These are phyloP conservation scores for Lignosus rhinocerotis DNA, from an alignment of 1,284 basidiomycete genomes.

Conservation along the genomic window DNA sequence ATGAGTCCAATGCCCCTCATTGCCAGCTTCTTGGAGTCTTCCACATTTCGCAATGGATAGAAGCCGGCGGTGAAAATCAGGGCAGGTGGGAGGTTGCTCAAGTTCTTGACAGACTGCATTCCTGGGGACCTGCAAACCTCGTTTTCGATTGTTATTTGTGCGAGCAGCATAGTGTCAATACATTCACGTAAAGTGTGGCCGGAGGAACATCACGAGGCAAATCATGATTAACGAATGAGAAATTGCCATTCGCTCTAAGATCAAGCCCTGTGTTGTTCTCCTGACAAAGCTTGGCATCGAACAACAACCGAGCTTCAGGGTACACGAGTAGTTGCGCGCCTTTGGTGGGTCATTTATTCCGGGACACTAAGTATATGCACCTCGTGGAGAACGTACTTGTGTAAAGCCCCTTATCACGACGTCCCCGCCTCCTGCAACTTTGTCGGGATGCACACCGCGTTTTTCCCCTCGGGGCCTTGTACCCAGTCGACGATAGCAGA, in stretches of 20 bases:
- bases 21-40: slow-evolving; percentile 22
- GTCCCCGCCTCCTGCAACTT: slow-evolving; percentile 33
- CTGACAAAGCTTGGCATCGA: slow-evolving; percentile 15
- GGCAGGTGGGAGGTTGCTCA: slow-evolving; percentile 3
- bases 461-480: slow-evolving; percentile 25
- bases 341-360: not conserved
- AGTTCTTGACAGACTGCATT: slow-evolving; percentile 1
- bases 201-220: slow-evolving; percentile 10
- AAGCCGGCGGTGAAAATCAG: slow-evolving; percentile 26
- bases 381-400: not conserved
- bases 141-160: slow-evolving; percentile 16
- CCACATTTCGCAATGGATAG: slow-evolving; percentile 34
- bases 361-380: too few relatives aligned
- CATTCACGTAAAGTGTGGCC: slow-evolving; percentile 5
- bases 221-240: slow-evolving; percentile 10
- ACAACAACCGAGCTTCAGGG: slow-evolving; percentile 9
- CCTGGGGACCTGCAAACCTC: slow-evolving; percentile 14
- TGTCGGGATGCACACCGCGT: slow-evolving; percentile 28
- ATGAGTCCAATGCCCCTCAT: slow-evolving; percentile 3
- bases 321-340: slow-evolving; percentile 12
- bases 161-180: not conserved
- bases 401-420: slow-evolving; percentile 10
- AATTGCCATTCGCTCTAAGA: slow-evolving; percentile 8
- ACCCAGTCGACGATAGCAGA: slow-evolving; percentile 37
- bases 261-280: slow-evolving; percentile 11